These are phyloP conservation scores for Fusarium heterosporum DNA, from an alignment of 2,329 filamentous ascomycete species.

Conservation along the genomic window DNA sequence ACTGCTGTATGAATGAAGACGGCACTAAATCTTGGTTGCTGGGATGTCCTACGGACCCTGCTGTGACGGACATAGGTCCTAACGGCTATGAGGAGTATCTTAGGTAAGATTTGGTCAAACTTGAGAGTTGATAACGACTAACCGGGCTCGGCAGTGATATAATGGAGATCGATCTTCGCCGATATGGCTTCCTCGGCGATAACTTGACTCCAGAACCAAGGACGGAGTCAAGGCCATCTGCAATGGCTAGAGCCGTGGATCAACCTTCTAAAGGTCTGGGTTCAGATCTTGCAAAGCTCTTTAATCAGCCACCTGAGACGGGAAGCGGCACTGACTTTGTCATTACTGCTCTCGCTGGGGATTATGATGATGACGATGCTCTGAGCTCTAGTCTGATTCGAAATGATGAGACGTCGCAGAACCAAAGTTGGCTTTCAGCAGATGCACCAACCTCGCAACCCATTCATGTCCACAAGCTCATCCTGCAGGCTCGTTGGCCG, in stretches of 20 bases:
- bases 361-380: constrained; percentile 75
- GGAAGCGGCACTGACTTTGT: constrained; percentile 92
- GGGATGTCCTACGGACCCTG: constrained; percentile 84
- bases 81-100: constrained; percentile 89
- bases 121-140: constrained; percentile 17
- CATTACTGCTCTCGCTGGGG: constrained; percentile 88
- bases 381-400: constrained; percentile 64
- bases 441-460: constrained; percentile 78
- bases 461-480: constrained; percentile 95
- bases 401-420: constrained; percentile 56
- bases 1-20: constrained; percentile 94
- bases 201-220: constrained; percentile 70
- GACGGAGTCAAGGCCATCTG: constrained; percentile 61
- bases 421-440: constrained; percentile 69
- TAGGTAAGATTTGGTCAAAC: constrained; percentile 55
- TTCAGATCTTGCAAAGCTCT: constrained; percentile 84
- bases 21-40: constrained; percentile 97
- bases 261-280: constrained; percentile 78
- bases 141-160: constrained; percentile 72
- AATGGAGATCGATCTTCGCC: constrained; percentile 90
- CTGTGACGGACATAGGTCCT: constrained; percentile 72
- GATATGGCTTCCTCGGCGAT: constrained; percentile 90
- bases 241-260: constrained; percentile 61
- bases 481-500: constrained; percentile 94
- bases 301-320: constrained; percentile 85